Conservation (phyloP, 441 rosid genomes). For the Jatropha multifida region DNA sequence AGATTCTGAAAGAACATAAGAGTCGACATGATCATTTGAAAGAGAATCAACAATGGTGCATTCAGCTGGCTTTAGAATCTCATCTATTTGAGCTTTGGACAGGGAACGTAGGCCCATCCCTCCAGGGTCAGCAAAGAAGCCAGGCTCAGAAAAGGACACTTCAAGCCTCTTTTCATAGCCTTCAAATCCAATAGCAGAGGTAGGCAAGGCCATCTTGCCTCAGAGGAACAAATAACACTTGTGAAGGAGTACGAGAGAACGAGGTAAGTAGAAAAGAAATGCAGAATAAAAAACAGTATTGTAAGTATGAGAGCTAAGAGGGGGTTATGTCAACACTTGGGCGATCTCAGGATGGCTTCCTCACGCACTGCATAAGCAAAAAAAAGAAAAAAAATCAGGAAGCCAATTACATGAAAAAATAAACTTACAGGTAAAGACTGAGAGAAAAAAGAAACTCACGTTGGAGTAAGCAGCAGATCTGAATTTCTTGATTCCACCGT, state of each 20-base stretch:
- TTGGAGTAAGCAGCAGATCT: slow-evolving; percentile 86
- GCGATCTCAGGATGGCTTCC: slow-evolving; percentile 80
- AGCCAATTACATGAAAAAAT: background rate
- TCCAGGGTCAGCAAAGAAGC: slow-evolving; percentile 54
- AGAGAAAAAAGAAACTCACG: slow-evolving; percentile 37
- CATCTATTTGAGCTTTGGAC: slow-evolving; percentile 57
- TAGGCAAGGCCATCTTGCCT: slow-evolving; percentile 45
- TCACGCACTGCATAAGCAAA: slow-evolving; percentile 60
- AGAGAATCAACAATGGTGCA: slow-evolving; percentile 79
- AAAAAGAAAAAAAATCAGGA: background rate
- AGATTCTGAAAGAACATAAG: slow-evolving; percentile 79
- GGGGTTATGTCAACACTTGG: slow-evolving; percentile 6
- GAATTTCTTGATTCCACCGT: slow-evolving; percentile 85
- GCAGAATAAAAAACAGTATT: background rate
- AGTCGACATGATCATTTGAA: slow-evolving; percentile 55
- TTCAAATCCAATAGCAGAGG: slow-evolving; percentile 67
- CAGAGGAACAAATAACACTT: slow-evolving; percentile 19
- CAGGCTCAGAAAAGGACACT: slow-evolving; percentile 42
- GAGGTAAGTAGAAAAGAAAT: slow-evolving; percentile 27
- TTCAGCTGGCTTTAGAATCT: slow-evolving; percentile 65
- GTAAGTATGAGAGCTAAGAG: background rate
- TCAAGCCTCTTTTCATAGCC: slow-evolving; percentile 88
- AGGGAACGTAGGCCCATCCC: slow-evolving; percentile 59
- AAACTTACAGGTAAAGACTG: background rate
- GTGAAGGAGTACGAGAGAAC: slow-evolving; percentile 20